phyloP scores from a whole-genome alignment of 495 filamentous ascomycete species.

The Hapsidospora chrysogenum region DNA sequence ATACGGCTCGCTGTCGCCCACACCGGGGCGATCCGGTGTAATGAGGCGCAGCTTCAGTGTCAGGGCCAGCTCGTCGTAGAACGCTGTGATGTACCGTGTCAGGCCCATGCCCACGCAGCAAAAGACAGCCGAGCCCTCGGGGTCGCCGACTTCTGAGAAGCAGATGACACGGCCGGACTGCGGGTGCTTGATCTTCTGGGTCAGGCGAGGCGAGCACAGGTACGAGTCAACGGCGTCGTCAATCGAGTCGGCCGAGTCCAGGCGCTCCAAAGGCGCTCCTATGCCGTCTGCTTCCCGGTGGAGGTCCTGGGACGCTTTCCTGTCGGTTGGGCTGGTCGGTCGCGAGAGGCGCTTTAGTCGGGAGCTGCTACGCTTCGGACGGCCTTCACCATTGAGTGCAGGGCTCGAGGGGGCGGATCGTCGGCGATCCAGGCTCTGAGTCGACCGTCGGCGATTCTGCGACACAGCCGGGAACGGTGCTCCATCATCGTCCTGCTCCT shows the following conservation, averaged over 20 bases:
- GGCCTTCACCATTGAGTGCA: slow-evolving; percentile 19
- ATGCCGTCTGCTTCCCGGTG: slow-evolving; percentile 6
- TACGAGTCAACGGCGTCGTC: slow-evolving; percentile 81
- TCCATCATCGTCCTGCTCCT: slow-evolving; percentile 33
- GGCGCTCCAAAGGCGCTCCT: slow-evolving; percentile 33
- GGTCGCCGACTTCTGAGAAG: slow-evolving; percentile 93
- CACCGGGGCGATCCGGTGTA: slow-evolving; percentile 85
- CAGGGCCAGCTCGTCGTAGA: slow-evolving; percentile 90
- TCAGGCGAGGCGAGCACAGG: slow-evolving; percentile 63
- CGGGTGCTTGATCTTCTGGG: slow-evolving; percentile 73
- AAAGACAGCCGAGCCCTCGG: slow-evolving; percentile 80
- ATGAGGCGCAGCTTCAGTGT: slow-evolving; percentile 82
- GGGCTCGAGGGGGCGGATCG: slow-evolving; percentile 23
- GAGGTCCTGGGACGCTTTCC: slow-evolving; percentile 12
- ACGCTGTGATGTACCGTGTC: slow-evolving; percentile 88
- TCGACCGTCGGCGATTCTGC: slow-evolving; percentile 28
- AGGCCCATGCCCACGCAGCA: slow-evolving; percentile 97
- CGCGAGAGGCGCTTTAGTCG: slow-evolving; percentile 29
- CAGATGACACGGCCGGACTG: slow-evolving; percentile 76
- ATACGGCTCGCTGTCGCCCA: slow-evolving; percentile 81
- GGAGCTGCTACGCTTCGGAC: slow-evolving; percentile 27
- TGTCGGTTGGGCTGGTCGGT: slow-evolving; percentile 20
- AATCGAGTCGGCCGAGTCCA: slow-evolving; percentile 67
- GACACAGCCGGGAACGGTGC: slow-evolving; percentile 54
- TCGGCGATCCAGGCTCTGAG: slow-evolving; percentile 22